Conservation (phyloP, 768 basidiomycete genomes). For the Mycena venus region DNA sequence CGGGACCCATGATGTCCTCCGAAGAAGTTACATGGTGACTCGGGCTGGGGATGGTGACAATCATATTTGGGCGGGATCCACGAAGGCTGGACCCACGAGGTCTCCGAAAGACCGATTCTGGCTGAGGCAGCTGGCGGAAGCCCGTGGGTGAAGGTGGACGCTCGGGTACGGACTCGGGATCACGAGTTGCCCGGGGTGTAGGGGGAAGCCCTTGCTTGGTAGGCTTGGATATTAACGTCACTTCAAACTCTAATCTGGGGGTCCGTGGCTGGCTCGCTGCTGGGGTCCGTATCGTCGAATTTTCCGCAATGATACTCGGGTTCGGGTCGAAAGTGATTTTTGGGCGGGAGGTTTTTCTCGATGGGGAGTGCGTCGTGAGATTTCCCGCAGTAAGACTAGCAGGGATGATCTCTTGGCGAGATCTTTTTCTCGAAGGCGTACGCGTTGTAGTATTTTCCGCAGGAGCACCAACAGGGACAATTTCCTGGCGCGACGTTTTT, state of each 20-base stretch:
- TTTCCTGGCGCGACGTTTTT: neutral
- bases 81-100: constrained; percentile 23
- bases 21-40: constrained; percentile 20
- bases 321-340: neutral
- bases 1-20: constrained; percentile 16
- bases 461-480: neutral
- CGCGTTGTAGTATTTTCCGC: neutral
- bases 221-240: neutral
- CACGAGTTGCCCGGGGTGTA: neutral
- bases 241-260: neutral
- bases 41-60: neutral
- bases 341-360: neutral
- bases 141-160: neutral
- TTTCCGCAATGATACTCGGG: neutral
- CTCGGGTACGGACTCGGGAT: neutral
- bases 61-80: neutral
- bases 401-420: neutral
- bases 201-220: neutral
- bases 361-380: neutral
- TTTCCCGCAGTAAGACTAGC: neutral
- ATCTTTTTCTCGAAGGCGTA: neutral
- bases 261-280: neutral
- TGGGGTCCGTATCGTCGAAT: neutral
- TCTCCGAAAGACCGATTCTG: neutral
- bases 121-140: neutral